Conservation (phyloP, 1,284 basidiomycete species). For the Austroboletus novae-zelandiae region DNA sequence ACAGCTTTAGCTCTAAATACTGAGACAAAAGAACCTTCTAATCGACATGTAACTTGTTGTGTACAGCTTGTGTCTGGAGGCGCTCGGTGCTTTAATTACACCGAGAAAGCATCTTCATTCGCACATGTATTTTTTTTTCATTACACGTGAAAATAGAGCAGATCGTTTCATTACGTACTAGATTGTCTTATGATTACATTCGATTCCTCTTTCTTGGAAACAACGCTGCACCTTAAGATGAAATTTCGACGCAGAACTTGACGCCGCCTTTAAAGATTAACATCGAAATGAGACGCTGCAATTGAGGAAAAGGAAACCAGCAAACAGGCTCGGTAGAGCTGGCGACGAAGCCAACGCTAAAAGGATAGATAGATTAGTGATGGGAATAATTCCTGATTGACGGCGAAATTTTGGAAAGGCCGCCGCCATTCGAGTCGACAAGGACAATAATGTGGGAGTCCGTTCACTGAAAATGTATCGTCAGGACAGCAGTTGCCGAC, state of each 20-base stretch:
- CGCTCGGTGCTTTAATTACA: neutral
- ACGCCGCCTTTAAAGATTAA: neutral
- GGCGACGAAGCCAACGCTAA: no score
- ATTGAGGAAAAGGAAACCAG: no score
- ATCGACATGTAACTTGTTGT: no score
- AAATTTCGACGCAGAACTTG: neutral
- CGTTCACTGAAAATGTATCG: neutral
- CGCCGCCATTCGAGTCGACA: neutral
- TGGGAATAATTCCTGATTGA: neutral
- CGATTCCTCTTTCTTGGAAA: neutral
- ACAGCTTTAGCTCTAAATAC: neutral
- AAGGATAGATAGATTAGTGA: no score
- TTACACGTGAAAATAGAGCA: neutral
- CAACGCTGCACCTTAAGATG: neutral
- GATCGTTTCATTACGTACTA: neutral
- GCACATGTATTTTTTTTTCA: neutral
- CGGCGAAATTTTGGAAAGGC: neutral
- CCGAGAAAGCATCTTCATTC: neutral
- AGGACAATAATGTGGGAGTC: neutral
- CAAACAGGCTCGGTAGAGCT: no score
- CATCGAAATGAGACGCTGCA: no score
- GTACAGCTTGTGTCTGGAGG: neutral
- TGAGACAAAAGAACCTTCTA: neutral
- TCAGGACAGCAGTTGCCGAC: neutral
- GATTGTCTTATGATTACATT: neutral